Percentiles rank a stretch among this genome's conserved stretches.
These are phyloP conservation scores for Hanseniaspora singularis DNA, from an alignment of 805 yeast genomes.

Conservation along the genomic window DNA sequence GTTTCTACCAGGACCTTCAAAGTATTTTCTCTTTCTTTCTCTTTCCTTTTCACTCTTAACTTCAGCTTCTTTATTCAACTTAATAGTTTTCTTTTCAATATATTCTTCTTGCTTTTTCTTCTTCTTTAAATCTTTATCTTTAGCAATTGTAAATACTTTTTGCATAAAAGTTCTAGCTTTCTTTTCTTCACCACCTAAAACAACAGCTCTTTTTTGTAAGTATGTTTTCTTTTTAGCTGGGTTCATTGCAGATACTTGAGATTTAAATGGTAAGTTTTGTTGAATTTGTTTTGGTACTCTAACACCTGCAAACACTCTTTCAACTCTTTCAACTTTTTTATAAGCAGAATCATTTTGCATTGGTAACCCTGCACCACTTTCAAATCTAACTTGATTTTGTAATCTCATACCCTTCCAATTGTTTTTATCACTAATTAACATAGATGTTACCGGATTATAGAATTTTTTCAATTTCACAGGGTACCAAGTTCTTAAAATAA, in stretches of 20 bases:
- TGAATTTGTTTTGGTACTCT: conserved; percentile 73
- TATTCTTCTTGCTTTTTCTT: conserved; percentile 59
- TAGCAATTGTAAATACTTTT: conserved; percentile 71
- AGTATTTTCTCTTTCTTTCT: conserved; percentile 78
- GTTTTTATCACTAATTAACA: conserved; percentile 59
- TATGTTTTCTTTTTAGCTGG: conserved; percentile 78
- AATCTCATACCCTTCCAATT: conserved; percentile 96
- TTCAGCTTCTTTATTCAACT: conserved; percentile 59
- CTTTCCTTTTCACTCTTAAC: conserved; percentile 59
- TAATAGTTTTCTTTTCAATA: conserved; percentile 57
- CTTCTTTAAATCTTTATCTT: conserved; percentile 72
- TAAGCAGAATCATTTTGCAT: conserved; percentile 40
- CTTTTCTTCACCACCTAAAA: conserved; percentile 83
- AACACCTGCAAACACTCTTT: conserved; percentile 76
- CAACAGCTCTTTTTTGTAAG: conserved; percentile 83
- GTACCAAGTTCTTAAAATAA: conserved; percentile 90
- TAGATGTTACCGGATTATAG: conserved; percentile 91
- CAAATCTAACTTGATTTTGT: conserved; percentile 88
- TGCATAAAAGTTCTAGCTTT: conserved; percentile 81
- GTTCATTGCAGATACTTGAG: conserved; percentile 79
- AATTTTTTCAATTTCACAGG: conserved; percentile 83
- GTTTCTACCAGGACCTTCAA: conserved; percentile 53
- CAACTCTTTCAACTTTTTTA: conserved; percentile 66
- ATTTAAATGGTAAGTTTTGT: conserved; percentile 73
- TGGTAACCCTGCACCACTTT: conserved; percentile 52